Evolutionary conservation across 2,329 filamentous ascomycete species (phyloP).

Genomic region (Madurella mycetomatis): DNA sequence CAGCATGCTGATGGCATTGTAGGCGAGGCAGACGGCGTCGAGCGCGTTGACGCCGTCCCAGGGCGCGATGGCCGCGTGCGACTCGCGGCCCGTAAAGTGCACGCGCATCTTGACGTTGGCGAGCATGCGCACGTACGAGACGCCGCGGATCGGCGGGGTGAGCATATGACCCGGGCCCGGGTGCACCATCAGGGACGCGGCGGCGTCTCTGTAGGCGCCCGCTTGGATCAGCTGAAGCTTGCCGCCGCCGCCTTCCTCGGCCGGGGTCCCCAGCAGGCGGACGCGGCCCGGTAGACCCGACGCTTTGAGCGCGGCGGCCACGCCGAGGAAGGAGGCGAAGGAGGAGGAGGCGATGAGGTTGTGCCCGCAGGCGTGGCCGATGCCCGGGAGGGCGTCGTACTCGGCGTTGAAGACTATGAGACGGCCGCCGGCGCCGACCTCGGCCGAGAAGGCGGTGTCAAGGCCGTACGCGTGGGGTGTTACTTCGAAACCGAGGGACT

Average conservation of each 20-base stretch:
- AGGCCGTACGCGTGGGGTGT: constrained; percentile 48
- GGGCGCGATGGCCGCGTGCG: constrained; percentile 45
- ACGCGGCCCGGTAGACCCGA: constrained; percentile 33
- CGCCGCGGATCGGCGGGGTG: constrained; percentile 17
- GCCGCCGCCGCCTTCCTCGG: constrained; percentile 41
- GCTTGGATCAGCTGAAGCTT: constrained; percentile 36
- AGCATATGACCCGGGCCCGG: constrained; percentile 27
- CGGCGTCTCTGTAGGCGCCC: constrained; percentile 30
- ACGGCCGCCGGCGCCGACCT: constrained; percentile 39
- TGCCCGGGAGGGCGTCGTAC: constrained; percentile 45
- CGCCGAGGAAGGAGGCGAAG: constrained; percentile 38
- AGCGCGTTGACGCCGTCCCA: constrained; percentile 50
- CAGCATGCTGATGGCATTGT: constrained; percentile 41
- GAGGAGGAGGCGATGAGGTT: constrained; percentile 42
- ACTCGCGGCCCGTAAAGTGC: constrained; percentile 41
- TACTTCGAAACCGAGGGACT: constrained; percentile 42
- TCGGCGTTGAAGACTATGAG: constrained; percentile 42
- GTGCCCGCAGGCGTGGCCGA: constrained; percentile 45
- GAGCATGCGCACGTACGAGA: constrained; percentile 27
- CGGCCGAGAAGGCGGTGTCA: constrained; percentile 47
- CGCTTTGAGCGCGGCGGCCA: constrained; percentile 32
- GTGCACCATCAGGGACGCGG: constrained; percentile 41
- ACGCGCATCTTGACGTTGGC: constrained; percentile 33
- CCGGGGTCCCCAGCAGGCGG: constrained; percentile 40
- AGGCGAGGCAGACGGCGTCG: constrained; percentile 42